Base-by-base conservation (phyloP, 208 protist genomes). In the Leishmania lainsoni region DNA sequence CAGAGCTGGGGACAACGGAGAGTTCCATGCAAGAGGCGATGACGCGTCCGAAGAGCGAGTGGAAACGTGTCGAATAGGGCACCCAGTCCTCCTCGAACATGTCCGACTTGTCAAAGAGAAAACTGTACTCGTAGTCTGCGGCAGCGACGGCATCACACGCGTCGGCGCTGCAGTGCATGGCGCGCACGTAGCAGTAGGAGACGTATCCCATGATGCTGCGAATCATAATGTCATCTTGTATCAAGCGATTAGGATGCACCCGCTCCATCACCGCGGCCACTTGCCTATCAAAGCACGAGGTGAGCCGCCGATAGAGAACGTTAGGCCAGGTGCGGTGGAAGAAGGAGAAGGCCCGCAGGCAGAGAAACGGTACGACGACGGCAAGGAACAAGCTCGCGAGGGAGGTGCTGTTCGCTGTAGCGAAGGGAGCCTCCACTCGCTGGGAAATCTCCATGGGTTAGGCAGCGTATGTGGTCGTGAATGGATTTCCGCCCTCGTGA, bases 251-350 rank as follows among this genome's bases (percentile, higher is more conserved):
- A 26, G 68, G 71, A 22, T 22, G 66, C 48, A 88, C 77, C 42
- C 82, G 82, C 71, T 76, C 78, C 73, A 49, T 45, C 35, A 90
- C 81, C 32, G 75, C 83, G 16, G 83, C 79, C 8, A 87, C 68
- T 66, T 91, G 82, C 51, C 85, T 79, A 42, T 81, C 79, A 51
- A 86, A 39, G 2, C 79, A 54, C 32, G 72, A 76, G 29, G 76
- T 78, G 56, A 87, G 76, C 56, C 66, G 32, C 39, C 83, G 82
- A 69, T 87, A 85, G 0, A 88, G 52, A 32, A 86, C 61, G 72
- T 82, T 84, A 9, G 91, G 91, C 89, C 91, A 94, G n/a, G 78
- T 83, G 32, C 89, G 77, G 5, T 68, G 74, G 58, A 94, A 81
- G 71, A 95, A 92, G 59, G 69, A 14, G 49, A 86, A 81, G 35